Evolutionary conservation across 1,284 basidiomycete species (phyloP).

Genomic region (Austroboletus niveus): DNA sequence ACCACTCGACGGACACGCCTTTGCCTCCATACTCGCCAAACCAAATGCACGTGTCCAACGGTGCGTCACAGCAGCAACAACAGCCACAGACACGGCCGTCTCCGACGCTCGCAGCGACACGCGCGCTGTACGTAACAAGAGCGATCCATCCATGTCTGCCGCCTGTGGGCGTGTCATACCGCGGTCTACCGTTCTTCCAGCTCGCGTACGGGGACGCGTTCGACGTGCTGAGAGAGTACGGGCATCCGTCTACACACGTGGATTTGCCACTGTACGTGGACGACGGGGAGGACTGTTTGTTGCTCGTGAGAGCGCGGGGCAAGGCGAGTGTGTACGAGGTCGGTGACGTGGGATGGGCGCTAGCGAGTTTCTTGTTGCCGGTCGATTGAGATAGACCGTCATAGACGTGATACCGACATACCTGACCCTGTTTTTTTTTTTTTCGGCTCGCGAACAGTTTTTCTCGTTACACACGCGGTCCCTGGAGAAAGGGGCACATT

Average conservation of each 20-base stretch:
- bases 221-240: slow-evolving; percentile 69
- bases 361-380: slow-evolving; percentile 76
- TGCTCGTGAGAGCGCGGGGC: slow-evolving; percentile 52
- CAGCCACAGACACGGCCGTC: slow-evolving; percentile 28
- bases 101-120: slow-evolving; percentile 42
- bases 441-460: too few species aligned
- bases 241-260: slow-evolving; percentile 68
- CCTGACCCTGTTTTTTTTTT: too few species aligned
- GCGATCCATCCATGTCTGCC: slow-evolving; percentile 67
- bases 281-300: slow-evolving; percentile 76
- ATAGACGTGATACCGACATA: background rate
- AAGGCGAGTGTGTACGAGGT: slow-evolving; percentile 24
- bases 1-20: slow-evolving; percentile 26
- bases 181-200: slow-evolving; percentile 69
- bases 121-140: slow-evolving; percentile 59
- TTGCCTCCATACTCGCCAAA: slow-evolving; percentile 29
- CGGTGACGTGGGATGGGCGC: slow-evolving; percentile 68
- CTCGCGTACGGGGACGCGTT: slow-evolving; percentile 58
- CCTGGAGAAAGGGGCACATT: too few species aligned
- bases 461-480: too few species aligned
- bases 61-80: slow-evolving; percentile 9
- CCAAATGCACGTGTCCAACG: slow-evolving; percentile 12
- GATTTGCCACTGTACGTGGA: slow-evolving; percentile 74
- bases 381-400: slow-evolving; percentile 31
- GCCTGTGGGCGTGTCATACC: slow-evolving; percentile 61